Evolutionary conservation across 192 early-diverging fungal species (phyloP).

Genomic region (Cetraspora pellucida): DNA sequence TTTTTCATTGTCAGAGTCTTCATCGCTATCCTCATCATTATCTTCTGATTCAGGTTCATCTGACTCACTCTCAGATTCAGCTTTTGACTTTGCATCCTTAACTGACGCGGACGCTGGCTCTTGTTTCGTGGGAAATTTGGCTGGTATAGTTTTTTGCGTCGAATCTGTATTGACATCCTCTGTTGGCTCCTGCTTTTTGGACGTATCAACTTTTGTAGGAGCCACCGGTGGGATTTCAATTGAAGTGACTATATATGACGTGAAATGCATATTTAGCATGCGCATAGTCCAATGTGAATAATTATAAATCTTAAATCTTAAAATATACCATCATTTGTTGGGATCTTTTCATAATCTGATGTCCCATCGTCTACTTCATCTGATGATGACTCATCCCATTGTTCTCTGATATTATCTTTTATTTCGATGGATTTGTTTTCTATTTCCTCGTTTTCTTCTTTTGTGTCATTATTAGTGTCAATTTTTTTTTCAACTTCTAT

Average conservation of each 20-base stretch:
- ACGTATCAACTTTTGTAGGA: background rate
- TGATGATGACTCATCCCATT: slow-evolving; percentile 47
- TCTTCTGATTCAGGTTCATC: slow-evolving; percentile 35
- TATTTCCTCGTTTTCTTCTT: slow-evolving; percentile 41
- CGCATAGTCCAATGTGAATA: background rate
- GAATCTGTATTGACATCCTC: background rate
- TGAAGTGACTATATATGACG: background rate
- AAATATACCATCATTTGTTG: too few relatives aligned
- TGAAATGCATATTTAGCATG: background rate
- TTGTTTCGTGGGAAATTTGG: slow-evolving; percentile 22
- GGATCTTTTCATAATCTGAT: too few relatives aligned
- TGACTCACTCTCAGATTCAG: slow-evolving; percentile 35
- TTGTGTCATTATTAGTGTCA: slow-evolving; percentile 32
- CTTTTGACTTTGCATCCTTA: too few relatives aligned
- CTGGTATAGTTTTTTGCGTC: background rate
- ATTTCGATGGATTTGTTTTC: slow-evolving; percentile 40
- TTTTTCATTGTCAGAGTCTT: slow-evolving; percentile 25
- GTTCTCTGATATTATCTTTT: slow-evolving; percentile 67
- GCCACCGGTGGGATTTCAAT: too few relatives aligned
- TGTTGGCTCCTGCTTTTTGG: background rate
- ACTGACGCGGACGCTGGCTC: background rate
- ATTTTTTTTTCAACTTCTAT: slow-evolving; percentile 30
- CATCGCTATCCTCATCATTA: slow-evolving; percentile 17
- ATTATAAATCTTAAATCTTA: too few relatives aligned
- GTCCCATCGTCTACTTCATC: slow-evolving; percentile 42